Evolutionary conservation across 2,329 filamentous ascomycete species (phyloP).

Genomic region (Cryphonectria carpinicola): DNA sequence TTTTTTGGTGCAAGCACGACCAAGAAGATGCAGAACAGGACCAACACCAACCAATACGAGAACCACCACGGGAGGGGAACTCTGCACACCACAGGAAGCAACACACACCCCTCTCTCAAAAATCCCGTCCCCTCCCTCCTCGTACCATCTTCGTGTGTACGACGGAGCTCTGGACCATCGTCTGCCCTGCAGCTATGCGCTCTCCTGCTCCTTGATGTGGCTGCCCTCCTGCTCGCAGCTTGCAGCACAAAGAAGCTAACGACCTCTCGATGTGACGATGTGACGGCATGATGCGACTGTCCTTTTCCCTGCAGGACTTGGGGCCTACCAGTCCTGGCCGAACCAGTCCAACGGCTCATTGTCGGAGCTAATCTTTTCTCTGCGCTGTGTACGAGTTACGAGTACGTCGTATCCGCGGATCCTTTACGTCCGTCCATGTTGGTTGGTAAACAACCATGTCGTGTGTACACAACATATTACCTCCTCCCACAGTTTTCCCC

Average conservation of each 20-base stretch:
- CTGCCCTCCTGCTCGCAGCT: neutral
- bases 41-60: neutral
- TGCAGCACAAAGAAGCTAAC: neutral
- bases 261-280: slow-evolving; percentile 1
- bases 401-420: slow-evolving; percentile 1
- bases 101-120: neutral
- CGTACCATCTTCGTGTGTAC: neutral
- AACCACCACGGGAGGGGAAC: neutral
- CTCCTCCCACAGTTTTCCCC: neutral
- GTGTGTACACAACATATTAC: neutral
- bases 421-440: neutral
- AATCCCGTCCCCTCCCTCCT: neutral
- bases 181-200: neutral
- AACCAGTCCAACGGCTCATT: neutral
- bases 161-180: neutral
- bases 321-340: neutral
- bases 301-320: neutral
- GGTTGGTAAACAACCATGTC: neutral
- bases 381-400: neutral
- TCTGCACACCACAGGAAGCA: neutral
- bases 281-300: slow-evolving; percentile 6
- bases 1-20: neutral
- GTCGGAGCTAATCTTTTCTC: neutral
- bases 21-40: neutral
- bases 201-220: neutral